Base-by-base conservation (phyloP, 2,329 filamentous ascomycete genomes). In the Penicillium brevicompactum region DNA sequence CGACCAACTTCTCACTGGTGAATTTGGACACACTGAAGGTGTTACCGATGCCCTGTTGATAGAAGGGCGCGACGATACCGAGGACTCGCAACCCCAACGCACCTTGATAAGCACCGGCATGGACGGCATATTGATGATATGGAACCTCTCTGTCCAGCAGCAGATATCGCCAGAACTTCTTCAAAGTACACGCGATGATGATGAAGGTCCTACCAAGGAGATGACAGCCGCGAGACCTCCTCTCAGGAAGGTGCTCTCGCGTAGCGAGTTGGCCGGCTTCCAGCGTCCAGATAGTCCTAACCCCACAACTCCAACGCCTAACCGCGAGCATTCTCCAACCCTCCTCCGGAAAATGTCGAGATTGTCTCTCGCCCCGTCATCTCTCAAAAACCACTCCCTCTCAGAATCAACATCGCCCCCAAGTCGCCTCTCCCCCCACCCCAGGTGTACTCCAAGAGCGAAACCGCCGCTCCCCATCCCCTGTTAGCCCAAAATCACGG, bases 1-100 rank as follows among this genome's bases (percentile, higher is more conserved):
- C 41, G 92, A 93, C 8, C 77, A 79, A 1, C 87, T 99, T 54
- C 76, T 97, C 27, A 89, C 92, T 48, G 86, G 91, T 40, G 94
- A 97, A 75, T 97, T 92, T 85, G 94, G 94, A 1, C 94, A 99
- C 65, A 96, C 92, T 0, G 92, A 97, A 69, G 89, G 92, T 8
- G 91, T 99, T 60, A 96, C 90, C 49, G 92, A 92, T 57, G 86
- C 95, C 16, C 84, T 89, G 4, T 76, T 97, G 16, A 72, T 93
- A 10, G 84, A 89, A 51, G 58, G 68, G 3, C 55, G 59, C 27
- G 57, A 64, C 34, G 55, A 67, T 49, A 57, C 72, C 7, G 68
- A 70, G 40, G 82, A 84, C 14, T 78, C 80, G 14, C 75, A 78
- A 8, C 37, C 38, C 24, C 70, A 70, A 51, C 73, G 69, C 44